A percentile compares a stretch with the other conserved stretches of the same genome.
Conservation (phyloP, 2,329 filamentous ascomycete species). For the Rhytidhysteron rufulum region DNA sequence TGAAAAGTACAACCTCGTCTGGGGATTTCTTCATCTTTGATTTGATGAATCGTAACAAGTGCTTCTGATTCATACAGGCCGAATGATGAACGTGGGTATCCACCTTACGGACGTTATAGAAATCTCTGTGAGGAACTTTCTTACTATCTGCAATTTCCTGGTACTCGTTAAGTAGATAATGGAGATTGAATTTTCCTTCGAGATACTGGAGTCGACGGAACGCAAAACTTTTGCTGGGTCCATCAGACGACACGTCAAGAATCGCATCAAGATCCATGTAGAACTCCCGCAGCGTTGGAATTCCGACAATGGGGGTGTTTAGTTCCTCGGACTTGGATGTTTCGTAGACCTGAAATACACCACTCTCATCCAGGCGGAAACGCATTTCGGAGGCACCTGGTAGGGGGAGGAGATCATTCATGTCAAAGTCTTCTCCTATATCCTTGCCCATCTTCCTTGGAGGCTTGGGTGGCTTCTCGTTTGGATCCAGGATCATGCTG, state of each 20-base stretch:
- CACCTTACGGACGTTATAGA: constrained; percentile 98
- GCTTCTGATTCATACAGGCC: constrained; percentile 99
- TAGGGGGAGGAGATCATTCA: constrained; percentile 72
- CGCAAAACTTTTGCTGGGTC: constrained; percentile 94
- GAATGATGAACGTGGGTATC: constrained; percentile 99
- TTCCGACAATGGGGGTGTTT: constrained; percentile 68
- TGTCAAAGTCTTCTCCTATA: constrained; percentile 87
- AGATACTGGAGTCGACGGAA: constrained; percentile 92
- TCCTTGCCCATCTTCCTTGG: constrained; percentile 83
- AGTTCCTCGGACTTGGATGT: constrained; percentile 58
- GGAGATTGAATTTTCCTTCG: constrained; percentile 95
- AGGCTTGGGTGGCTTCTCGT: constrained; percentile 36
- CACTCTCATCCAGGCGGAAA: constrained; percentile 75
- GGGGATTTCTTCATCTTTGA: constrained; percentile 99
- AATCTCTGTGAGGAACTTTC: constrained; percentile 94
- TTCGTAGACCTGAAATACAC: constrained; percentile 91
- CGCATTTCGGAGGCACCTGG: constrained; percentile 67
- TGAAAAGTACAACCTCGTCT: constrained; percentile 86
- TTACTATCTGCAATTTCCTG: constrained; percentile 98
- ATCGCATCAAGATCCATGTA: constrained; percentile 92
- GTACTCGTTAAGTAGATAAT: constrained; percentile 90
- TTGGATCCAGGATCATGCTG: constrained; percentile 29
- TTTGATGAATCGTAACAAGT: constrained; percentile 96
- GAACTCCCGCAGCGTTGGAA: constrained; percentile 92
- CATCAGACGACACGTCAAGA: constrained; percentile 85